Evolutionary conservation across 192 early-diverging fungal genomes (phyloP).

Genomic region (Coemansia sp.): DNA sequence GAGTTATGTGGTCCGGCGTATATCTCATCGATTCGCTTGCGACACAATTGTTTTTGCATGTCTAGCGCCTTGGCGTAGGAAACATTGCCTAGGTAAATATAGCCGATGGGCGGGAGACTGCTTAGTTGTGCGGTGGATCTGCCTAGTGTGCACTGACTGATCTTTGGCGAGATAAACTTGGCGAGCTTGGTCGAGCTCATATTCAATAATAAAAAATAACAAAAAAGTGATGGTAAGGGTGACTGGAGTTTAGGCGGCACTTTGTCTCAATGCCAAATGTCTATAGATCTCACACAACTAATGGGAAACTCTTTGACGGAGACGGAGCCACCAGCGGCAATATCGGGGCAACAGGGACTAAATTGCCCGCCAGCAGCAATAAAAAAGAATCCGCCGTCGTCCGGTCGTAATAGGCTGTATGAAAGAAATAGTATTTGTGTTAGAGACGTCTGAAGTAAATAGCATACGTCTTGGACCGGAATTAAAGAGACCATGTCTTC

Average conservation of each 20-base stretch:
- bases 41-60: constrained; percentile 65
- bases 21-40: constrained; percentile 56
- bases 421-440: neutral
- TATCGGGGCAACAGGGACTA: neutral
- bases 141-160: constrained; percentile 33
- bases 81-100: constrained; percentile 53
- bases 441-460: neutral
- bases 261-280: neutral
- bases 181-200: constrained; percentile 7
- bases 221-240: neutral
- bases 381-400: neutral
- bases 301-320: constrained; percentile 12
- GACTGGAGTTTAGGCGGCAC: neutral
- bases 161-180: constrained; percentile 17
- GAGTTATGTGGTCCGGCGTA: constrained; percentile 12
- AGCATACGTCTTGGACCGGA: neutral
- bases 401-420: neutral
- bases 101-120: constrained; percentile 44
- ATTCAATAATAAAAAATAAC: neutral
- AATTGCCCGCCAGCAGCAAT: neutral
- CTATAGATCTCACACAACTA: neutral
- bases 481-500: neutral
- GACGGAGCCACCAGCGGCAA: constrained; percentile 6
- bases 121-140: constrained; percentile 29
- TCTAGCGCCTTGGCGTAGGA: constrained; percentile 63